These are phyloP conservation scores for Penicillium chermesinum DNA, from an alignment of 495 filamentous ascomycete species.

Conservation along the genomic window DNA sequence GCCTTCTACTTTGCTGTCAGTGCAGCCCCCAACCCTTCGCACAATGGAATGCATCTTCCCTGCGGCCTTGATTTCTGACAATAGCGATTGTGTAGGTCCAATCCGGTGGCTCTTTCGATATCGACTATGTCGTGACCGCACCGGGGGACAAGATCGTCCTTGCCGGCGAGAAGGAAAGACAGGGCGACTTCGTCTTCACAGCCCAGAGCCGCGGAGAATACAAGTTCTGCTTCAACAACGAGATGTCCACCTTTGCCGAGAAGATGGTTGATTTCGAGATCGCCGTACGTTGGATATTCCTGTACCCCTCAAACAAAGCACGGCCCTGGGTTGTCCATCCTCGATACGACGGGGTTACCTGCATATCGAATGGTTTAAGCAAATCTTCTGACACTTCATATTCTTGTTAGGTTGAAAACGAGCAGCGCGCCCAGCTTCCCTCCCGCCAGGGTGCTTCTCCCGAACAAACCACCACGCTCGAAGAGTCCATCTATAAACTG, in stretches of 20 bases:
- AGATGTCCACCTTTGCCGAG: slow-evolving; percentile 96
- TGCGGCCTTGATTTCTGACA: neutral
- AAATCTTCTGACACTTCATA: slow-evolving; percentile 7
- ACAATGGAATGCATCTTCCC: neutral
- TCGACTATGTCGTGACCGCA: slow-evolving; percentile 85
- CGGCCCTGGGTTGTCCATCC: neutral
- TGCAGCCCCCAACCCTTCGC: slow-evolving; percentile 2
- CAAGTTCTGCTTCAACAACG: slow-evolving; percentile 96
- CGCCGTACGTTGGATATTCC: slow-evolving; percentile 54
- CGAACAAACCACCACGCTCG: slow-evolving; percentile 85
- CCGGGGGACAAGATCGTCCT: slow-evolving; percentile 78
- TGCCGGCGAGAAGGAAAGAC: slow-evolving; percentile 85
- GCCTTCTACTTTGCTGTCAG: slow-evolving; percentile 98
- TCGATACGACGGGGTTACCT: neutral
- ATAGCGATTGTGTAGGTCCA: slow-evolving; percentile 59
- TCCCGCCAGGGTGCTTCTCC: slow-evolving; percentile 85
- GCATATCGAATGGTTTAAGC: neutral
- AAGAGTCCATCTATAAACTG: slow-evolving; percentile 94
- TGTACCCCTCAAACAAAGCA: neutral
- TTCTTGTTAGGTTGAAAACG: slow-evolving; percentile 78
- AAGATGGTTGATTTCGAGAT: slow-evolving; percentile 99
- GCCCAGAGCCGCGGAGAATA: slow-evolving; percentile 92
- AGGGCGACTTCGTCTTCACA: slow-evolving; percentile 98
- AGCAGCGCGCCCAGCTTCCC: slow-evolving; percentile 73
- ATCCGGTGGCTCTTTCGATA: slow-evolving; percentile 92